Conservation (phyloP, 2,329 filamentous ascomycete species). For the Pseudogymnoascus sp. region DNA sequence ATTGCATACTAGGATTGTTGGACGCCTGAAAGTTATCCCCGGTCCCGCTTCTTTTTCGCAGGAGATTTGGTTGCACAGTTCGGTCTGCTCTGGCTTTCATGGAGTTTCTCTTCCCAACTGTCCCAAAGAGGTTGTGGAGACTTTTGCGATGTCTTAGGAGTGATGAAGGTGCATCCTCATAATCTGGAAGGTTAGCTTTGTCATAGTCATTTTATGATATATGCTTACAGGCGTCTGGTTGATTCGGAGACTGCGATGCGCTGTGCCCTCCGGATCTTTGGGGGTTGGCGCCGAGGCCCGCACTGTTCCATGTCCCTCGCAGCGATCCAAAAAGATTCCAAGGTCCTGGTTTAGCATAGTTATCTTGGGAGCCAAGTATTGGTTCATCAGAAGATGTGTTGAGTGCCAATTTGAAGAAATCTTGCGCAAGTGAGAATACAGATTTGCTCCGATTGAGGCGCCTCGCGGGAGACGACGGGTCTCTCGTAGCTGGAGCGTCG, state of each 20-base stretch:
- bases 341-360: not conserved
- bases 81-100: slow-evolving; percentile 15
- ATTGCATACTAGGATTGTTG: not conserved
- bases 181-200: not conserved
- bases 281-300: not conserved
- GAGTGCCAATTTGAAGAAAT: slow-evolving; percentile 8
- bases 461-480: not conserved
- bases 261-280: not conserved
- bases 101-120: slow-evolving; percentile 17
- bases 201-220: not conserved
- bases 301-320: not conserved
- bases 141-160: slow-evolving; percentile 19
- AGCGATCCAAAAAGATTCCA: slow-evolving; percentile 3
- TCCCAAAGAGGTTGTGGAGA: slow-evolving; percentile 21
- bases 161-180: not conserved
- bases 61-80: not conserved
- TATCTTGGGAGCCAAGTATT: not conserved
- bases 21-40: not conserved
- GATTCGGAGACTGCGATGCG: not conserved
- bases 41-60: not conserved
- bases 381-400: not conserved
- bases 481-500: not conserved
- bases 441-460: slow-evolving; percentile 4
- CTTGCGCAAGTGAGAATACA: slow-evolving; percentile 10
- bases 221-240: not conserved